phyloP scores from a whole-genome alignment of 345 rosid species.

The Salix viminalis region DNA sequence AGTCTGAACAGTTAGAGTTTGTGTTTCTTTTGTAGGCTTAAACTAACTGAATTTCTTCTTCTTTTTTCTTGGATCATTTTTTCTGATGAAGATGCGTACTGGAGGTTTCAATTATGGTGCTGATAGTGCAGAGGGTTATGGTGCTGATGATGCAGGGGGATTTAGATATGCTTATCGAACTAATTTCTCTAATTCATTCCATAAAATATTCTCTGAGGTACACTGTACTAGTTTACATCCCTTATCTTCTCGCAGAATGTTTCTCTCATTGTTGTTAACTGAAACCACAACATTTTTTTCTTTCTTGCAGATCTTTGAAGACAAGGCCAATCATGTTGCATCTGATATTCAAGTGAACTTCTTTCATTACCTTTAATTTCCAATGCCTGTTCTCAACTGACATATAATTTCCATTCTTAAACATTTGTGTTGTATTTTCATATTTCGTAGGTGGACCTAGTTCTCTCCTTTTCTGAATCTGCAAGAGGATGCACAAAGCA shows the following conservation, averaged over 20 bases:
- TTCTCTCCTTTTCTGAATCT: slow-evolving; percentile 81
- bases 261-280: slow-evolving; percentile 14
- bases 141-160: slow-evolving; percentile 32
- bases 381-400: slow-evolving; percentile 14
- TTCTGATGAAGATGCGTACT: slow-evolving; percentile 34
- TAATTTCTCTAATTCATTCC: slow-evolving; percentile 85
- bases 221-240: background rate
- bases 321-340: slow-evolving; percentile 40
- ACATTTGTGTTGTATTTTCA: slow-evolving; percentile 12
- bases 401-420: slow-evolving; percentile 13
- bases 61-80: background rate
- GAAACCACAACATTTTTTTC: slow-evolving; percentile 12
- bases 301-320: slow-evolving; percentile 69
- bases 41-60: slow-evolving; percentile 12
- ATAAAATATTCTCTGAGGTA: slow-evolving; percentile 85
- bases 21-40: background rate
- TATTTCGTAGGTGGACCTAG: slow-evolving; percentile 51
- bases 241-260: slow-evolving; percentile 1
- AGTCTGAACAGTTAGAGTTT: background rate
- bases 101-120: slow-evolving; percentile 43
- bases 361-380: slow-evolving; percentile 6
- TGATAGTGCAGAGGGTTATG: slow-evolving; percentile 15
- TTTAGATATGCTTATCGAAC: slow-evolving; percentile 47
- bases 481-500: slow-evolving; percentile 78
- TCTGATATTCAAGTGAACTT: slow-evolving; percentile 65